Evolutionary conservation across 768 basidiomycete genomes (phyloP), one percentile per base, ranked within the genome.

Genomic region (Tricholoma sp.): DNA sequence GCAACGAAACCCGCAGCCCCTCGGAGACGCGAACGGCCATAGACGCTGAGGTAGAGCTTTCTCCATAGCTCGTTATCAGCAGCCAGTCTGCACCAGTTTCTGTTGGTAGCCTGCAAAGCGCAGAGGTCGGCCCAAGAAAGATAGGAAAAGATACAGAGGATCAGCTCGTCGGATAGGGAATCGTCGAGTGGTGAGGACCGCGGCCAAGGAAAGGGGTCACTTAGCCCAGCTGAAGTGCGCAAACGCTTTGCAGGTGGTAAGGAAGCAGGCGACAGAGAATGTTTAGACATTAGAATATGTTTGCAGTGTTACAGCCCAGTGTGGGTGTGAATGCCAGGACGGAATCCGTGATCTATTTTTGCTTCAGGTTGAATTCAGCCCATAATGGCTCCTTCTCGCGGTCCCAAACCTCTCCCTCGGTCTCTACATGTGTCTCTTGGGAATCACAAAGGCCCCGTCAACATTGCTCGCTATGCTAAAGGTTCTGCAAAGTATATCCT

Each of bases 381-480:
- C 49, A 54, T 58, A 62, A 83, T 84, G 82, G 76, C 76, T 52
- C 77, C 79, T 56, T 82, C 80, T 59, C 80, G 78, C 65, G 82
- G 80, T 47, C 71, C 73, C 24, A 74, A 75, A 56, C 70, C 79
- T 3, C 74, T 88, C 12, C 73, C 87, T 31, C 80, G 89, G 18
- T 76, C 70, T 50, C 73, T 90, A 0, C 85, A 91, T 72, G 71
- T 71, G n/a, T 80, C 81, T 10, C 81, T 93, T 45, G 65, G 72
- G 7, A 77, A 66, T 52, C 91, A 93, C 70, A 86, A 87, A 57
- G 97, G 94, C 0, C 80, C 94, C 0, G 89, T 97, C 0, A 91
- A 98, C 66, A 86, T 93, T 53, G 91, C 85, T n/a, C 80, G 89
- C 31, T 98, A 96, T 67, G 89, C 96, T 45, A 89, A 91, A 68